Percentiles rank a stretch among this genome's conserved stretches.
phyloP scores from a whole-genome alignment of 2,329 filamentous ascomycete species.

The Aspergillus novoparasiticus region DNA sequence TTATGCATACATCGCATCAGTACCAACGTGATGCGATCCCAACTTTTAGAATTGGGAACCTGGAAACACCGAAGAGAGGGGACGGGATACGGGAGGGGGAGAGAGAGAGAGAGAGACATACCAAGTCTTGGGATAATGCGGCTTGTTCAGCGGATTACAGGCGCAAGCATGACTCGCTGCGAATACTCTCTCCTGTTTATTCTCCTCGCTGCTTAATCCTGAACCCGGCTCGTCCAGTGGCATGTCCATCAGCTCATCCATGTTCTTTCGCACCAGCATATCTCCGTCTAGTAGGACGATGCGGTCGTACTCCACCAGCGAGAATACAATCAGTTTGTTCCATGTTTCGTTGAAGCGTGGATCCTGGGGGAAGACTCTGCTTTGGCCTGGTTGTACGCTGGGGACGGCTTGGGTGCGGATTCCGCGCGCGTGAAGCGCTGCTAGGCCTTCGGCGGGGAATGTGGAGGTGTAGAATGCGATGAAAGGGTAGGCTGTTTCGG shows the following conservation, averaged over 20 bases:
- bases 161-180: slow-evolving; percentile 24
- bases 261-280: slow-evolving; percentile 81
- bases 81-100: not conserved
- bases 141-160: slow-evolving; percentile 25
- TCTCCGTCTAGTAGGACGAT: slow-evolving; percentile 86
- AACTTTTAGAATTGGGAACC: not conserved
- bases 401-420: slow-evolving; percentile 72
- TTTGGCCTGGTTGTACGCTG: slow-evolving; percentile 68
- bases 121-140: slow-evolving; percentile 34
- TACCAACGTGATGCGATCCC: not conserved
- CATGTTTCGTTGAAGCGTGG: slow-evolving; percentile 88
- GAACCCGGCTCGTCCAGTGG: slow-evolving; percentile 59
- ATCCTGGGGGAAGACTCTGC: slow-evolving; percentile 73
- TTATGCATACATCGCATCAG: slow-evolving; percentile 17
- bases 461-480: slow-evolving; percentile 80
- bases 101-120: slow-evolving; percentile 58
- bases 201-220: slow-evolving; percentile 40
- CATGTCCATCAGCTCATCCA: slow-evolving; percentile 91
- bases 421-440: slow-evolving; percentile 67
- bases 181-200: slow-evolving; percentile 65
- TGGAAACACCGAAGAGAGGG: not conserved
- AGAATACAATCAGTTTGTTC: slow-evolving; percentile 82
- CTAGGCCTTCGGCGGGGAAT: slow-evolving; percentile 69
- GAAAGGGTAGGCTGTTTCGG: slow-evolving; percentile 71
- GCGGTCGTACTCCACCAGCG: slow-evolving; percentile 72